Conservation (phyloP, 2,329 filamentous ascomycete species). For the Epichloe sylvatica region DNA sequence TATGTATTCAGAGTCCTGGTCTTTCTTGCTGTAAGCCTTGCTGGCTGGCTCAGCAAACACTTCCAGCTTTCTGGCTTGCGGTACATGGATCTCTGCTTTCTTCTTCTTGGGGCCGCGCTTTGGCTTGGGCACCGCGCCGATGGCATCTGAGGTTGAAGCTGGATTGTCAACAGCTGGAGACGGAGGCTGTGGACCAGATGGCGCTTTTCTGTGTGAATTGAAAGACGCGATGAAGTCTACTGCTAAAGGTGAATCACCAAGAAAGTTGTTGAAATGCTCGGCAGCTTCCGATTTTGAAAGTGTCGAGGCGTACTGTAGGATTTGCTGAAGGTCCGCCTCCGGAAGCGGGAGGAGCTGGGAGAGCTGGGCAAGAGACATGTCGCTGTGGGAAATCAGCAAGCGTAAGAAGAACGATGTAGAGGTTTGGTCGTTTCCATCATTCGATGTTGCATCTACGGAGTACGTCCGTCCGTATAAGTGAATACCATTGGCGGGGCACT, state of each 20-base stretch:
- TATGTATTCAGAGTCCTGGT: constrained; percentile 60
- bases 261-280: constrained; percentile 73
- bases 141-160: constrained; percentile 9
- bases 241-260: constrained; percentile 69
- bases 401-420: not conserved
- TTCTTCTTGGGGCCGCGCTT: constrained; percentile 39
- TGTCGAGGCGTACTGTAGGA: constrained; percentile 67
- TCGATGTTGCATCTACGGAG: not conserved
- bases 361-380: constrained; percentile 52
- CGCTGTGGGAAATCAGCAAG: not conserved
- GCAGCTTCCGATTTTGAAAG: constrained; percentile 66
- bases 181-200: constrained; percentile 4
- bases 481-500: not conserved
- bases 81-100: constrained; percentile 49
- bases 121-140: constrained; percentile 34
- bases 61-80: constrained; percentile 42
- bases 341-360: constrained; percentile 72
- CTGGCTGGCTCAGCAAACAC: constrained; percentile 54
- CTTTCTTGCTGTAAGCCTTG: constrained; percentile 60
- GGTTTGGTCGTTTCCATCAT: not conserved
- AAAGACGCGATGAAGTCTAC: constrained; percentile 70
- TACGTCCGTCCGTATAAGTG: not conserved
- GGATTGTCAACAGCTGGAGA: constrained; percentile 4
- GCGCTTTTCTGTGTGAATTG: constrained; percentile 49
- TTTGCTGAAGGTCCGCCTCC: constrained; percentile 67